Evolutionary conservation across 768 basidiomycete species (phyloP), one percentile per base, ranked within the genome.

Genomic region (Kwoniella dendrophila): DNA sequence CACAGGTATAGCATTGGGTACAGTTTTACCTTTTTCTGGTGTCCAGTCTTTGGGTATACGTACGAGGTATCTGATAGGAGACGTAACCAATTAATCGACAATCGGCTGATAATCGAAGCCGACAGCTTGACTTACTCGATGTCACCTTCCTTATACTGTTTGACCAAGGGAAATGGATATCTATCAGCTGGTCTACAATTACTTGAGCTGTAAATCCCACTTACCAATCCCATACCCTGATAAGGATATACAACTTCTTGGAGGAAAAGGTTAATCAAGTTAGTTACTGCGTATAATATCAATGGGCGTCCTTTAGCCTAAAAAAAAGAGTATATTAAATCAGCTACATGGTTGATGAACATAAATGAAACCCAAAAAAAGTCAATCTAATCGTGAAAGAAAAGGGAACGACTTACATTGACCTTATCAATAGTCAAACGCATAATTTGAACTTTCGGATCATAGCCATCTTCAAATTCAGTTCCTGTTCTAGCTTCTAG

Each of bases 391-490:
- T 0, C n/a, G 16, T 43, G 1, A 12, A 22, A 22, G 4, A 41
- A 8, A 27, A 27, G 12, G 0, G 16, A 0, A 20, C 16, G 84
- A 12, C 81, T 74, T 56, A 92, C 83, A 59, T 83, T 85, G 61
- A 91, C 85, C 7, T 84, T 84, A 79, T 97, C 94, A 45, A 94
- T 77, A 0, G 90, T 92, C 32, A 93, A 81, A 26, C 87, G 82
- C 70, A 90, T 83, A 1, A 88, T 85, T 12, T 78, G 69, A 44
- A 83, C 69, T 3, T 47, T 44, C 0, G 83, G 82, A 66, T 85
- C 83, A 8, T 85, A 83, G 10, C 88, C 87, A 8, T 86, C 83
- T 16, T 85, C 83, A 26, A 93, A 81, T 43, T 78, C 79, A 56
- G 82, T 83, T 14, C 92, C 91, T 0, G 88, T 81, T 24, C 90